Evolutionary conservation across 2,329 filamentous ascomycete genomes (phyloP).

Genomic region (Neofusicoccum ribis): DNA sequence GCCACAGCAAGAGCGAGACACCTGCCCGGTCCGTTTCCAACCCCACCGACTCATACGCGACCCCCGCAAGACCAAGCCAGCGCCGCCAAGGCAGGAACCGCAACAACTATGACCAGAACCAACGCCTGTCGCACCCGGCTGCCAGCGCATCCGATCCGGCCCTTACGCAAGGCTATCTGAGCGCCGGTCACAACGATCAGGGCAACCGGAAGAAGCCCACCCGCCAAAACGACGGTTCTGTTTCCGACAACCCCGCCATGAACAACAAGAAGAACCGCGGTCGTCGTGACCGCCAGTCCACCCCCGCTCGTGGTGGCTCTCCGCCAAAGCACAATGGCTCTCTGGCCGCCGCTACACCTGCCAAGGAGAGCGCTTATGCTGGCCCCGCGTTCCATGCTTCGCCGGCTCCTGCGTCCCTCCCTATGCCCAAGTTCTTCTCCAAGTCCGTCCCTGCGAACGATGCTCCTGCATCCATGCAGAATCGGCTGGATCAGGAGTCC

Average conservation of each 20-base stretch:
- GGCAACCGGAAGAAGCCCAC: background rate
- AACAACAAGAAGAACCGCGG: constrained; percentile 14
- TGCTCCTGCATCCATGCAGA: constrained; percentile 44
- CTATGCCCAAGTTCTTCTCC: constrained; percentile 84
- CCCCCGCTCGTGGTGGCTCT: background rate
- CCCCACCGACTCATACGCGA: constrained; percentile 24
- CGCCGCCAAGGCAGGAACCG: constrained; percentile 36
- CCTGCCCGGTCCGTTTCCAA: constrained; percentile 26
- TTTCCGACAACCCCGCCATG: constrained; percentile 33
- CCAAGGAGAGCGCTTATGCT: constrained; percentile 68
- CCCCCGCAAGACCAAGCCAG: constrained; percentile 30
- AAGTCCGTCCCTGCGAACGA: constrained; percentile 71
- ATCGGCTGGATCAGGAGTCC: constrained; percentile 47
- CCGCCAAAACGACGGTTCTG: constrained; percentile 45
- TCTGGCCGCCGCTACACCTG: constrained; percentile 32
- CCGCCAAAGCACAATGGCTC: constrained; percentile 9
- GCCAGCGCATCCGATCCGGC: constrained; percentile 9
- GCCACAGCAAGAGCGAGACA: constrained; percentile 30
- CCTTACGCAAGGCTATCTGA: constrained; percentile 24
- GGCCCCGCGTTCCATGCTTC: constrained; percentile 95
- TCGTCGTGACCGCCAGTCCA: background rate
- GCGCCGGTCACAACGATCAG: constrained; percentile 22
- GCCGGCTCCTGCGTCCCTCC: constrained; percentile 84
- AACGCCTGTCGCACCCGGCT: constrained; percentile 17
- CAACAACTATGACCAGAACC: constrained; percentile 29